phyloP scores from a whole-genome alignment of 306 rosid genomes.

The Neltuma alba region DNA sequence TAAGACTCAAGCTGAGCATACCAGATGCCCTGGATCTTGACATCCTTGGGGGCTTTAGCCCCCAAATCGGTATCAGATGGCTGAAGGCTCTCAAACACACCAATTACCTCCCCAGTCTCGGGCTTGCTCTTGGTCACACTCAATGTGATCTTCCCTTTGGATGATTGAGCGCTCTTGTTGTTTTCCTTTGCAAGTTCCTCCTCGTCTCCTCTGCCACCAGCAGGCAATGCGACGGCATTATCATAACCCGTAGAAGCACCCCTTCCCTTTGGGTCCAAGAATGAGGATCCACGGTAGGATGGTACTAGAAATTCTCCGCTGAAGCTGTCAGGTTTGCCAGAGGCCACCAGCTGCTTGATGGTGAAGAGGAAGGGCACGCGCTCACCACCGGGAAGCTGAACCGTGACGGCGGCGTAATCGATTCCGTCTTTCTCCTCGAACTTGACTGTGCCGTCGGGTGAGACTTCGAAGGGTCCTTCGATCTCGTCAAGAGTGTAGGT shows the following conservation, averaged over 20 bases:
- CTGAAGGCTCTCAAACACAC: slow-evolving; percentile 73
- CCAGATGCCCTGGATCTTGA: slow-evolving; percentile 93
- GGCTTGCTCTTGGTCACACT: slow-evolving; percentile 89
- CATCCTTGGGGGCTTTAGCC: slow-evolving; percentile 92
- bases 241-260: slow-evolving; percentile 95
- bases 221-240: slow-evolving; percentile 77
- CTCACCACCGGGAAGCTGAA: slow-evolving; percentile 84
- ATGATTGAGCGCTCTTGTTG: slow-evolving; percentile 65
- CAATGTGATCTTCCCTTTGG: slow-evolving; percentile 80
- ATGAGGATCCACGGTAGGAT: slow-evolving; percentile 88
- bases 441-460: slow-evolving; percentile 58
- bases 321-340: slow-evolving; percentile 80
- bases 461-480: slow-evolving; percentile 90
- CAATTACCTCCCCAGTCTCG: slow-evolving; percentile 85
- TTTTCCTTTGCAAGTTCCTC: slow-evolving; percentile 86
- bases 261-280: slow-evolving; percentile 99
- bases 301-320: slow-evolving; percentile 80
- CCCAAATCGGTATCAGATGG: slow-evolving; percentile 95
- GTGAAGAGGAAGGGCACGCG: slow-evolving; percentile 99
- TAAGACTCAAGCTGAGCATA: slow-evolving; percentile 94
- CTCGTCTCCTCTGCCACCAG: slow-evolving; percentile 87
- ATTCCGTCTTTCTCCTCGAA: slow-evolving; percentile 76
- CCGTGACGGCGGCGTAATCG: slow-evolving; percentile 75
- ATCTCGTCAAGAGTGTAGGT: slow-evolving; percentile 97
- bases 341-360: slow-evolving; percentile 84